A percentile compares a stretch with the other conserved stretches of the same genome.
Conservation (phyloP, 768 basidiomycete genomes). For the Boletellus emodensis region DNA sequence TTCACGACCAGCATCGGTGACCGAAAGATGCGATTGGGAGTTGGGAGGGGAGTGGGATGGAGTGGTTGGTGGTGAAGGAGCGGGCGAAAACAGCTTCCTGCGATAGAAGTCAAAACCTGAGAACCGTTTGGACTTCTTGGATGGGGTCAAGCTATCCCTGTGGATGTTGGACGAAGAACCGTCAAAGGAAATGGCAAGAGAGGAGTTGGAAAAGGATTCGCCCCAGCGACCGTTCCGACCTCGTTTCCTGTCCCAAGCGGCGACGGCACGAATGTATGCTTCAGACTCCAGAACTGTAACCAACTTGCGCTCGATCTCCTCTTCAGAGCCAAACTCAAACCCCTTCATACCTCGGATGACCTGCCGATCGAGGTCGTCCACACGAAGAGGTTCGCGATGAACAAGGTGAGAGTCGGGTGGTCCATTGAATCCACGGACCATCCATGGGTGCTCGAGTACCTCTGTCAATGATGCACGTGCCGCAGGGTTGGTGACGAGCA, state of each 20-base stretch:
- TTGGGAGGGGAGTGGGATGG: constrained; percentile 59
- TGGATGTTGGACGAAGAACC: constrained; percentile 40
- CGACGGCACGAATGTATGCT: constrained; percentile 65
- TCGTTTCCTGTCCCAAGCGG: constrained; percentile 74
- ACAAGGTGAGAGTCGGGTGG: constrained; percentile 83
- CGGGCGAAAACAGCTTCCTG: constrained; percentile 73
- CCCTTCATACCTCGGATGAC: constrained; percentile 91
- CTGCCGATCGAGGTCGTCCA: constrained; percentile 82
- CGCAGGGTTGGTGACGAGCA: constrained; percentile 93
- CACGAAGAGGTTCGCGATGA: constrained; percentile 82
- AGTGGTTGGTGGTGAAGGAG: constrained; percentile 45
- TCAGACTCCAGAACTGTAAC: constrained; percentile 74
- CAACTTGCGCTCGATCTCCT: constrained; percentile 77
- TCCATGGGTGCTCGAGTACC: constrained; percentile 88
- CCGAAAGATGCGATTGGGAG: constrained; percentile 54
- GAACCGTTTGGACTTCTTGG: constrained; percentile 78
- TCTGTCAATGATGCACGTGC: constrained; percentile 80
- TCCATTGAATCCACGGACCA: constrained; percentile 80
- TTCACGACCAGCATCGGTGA: constrained; percentile 46
- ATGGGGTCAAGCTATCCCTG: constrained; percentile 40
- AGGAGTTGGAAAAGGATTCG: constrained; percentile 59
- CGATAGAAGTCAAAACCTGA: constrained; percentile 94
- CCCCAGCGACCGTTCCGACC: constrained; percentile 48
- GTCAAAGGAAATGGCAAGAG: constrained; percentile 62
- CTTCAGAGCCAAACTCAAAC: constrained; percentile 91